Percentiles rank a stretch among this genome's conserved stretches.
Conservation (phyloP, 768 basidiomycete species). For the Russula griseocarnosa region DNA sequence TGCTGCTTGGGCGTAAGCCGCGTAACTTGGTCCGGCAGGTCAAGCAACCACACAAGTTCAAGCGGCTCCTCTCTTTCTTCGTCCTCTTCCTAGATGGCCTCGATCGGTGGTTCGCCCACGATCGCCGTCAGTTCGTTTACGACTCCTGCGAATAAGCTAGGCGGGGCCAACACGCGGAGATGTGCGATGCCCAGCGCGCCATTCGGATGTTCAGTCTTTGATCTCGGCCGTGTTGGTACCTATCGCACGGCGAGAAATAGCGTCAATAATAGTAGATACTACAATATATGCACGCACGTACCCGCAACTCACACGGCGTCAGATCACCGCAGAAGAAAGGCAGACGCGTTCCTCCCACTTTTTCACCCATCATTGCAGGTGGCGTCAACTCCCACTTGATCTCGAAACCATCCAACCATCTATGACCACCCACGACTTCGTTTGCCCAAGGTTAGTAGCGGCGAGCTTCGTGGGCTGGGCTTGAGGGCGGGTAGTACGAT, state of each 20-base stretch:
- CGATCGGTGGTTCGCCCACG: constrained; percentile 41
- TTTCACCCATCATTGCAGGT: constrained; percentile 32
- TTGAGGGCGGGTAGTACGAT: constrained; percentile 50
- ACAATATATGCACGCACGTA: constrained; percentile 28
- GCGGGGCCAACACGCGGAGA: constrained; percentile 43
- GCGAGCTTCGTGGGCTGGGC: constrained; percentile 44
- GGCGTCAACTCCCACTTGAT: constrained; percentile 57
- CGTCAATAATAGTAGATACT: not conserved
- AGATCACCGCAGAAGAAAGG: constrained; percentile 78
- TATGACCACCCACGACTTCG: constrained; percentile 53
- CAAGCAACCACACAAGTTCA: constrained; percentile 23
- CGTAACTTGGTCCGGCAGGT: constrained; percentile 9
- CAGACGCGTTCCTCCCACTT: constrained; percentile 33
- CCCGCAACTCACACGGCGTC: constrained; percentile 56
- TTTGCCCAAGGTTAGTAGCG: constrained; percentile 51
- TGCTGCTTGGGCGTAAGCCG: constrained; percentile 3
- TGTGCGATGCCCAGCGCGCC: constrained; percentile 48
- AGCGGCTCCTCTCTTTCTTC: not conserved
- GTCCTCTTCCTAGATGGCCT: constrained; percentile 4
- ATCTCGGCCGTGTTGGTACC: not conserved
- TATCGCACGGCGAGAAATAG: not conserved
- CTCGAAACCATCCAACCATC: constrained; percentile 45
- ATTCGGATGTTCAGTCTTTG: constrained; percentile 30
- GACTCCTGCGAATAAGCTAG: constrained; percentile 33
- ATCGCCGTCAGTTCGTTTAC: constrained; percentile 46